Percentiles rank a stretch among this genome's conserved stretches.
These are phyloP conservation scores for Garcileccinum viscosum DNA, from an alignment of 1,284 basidiomycete genomes.

Conservation along the genomic window DNA sequence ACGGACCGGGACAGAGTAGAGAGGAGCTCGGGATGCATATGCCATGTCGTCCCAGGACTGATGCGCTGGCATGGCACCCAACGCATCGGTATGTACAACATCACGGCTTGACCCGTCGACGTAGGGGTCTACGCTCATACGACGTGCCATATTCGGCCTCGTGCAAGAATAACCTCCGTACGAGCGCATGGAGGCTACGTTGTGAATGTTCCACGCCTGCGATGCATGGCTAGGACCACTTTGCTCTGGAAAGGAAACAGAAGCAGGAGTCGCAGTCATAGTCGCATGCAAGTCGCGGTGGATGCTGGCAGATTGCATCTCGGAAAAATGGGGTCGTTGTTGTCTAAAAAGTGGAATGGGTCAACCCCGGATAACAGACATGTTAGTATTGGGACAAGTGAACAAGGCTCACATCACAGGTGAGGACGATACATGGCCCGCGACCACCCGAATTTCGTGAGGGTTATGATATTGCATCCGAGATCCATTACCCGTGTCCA, in stretches of 20 bases:
- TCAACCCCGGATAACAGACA: conserved; percentile 7
- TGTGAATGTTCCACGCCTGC: background rate
- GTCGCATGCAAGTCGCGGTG: background rate
- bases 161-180: background rate
- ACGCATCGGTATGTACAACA: background rate
- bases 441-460: background rate
- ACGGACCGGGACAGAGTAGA: background rate
- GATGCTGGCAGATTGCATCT: conserved; percentile 1
- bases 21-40: background rate
- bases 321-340: background rate
- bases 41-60: conserved; percentile 19
- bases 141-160: background rate
- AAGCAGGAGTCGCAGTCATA: background rate
- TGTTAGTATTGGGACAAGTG: background rate
- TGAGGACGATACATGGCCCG: background rate
- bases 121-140: background rate
- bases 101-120: background rate
- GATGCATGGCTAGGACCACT: background rate
- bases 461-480: background rate
- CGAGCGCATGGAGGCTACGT: background rate
- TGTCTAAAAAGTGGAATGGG: conserved; percentile 6
- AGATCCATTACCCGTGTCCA: background rate
- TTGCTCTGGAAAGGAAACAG: background rate
- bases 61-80: background rate
- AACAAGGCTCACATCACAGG: conserved; percentile 11